Percentiles rank a stretch among this genome's conserved stretches.
Conservation (phyloP, 2,329 filamentous ascomycete species). For the Fusarium sp. region DNA sequence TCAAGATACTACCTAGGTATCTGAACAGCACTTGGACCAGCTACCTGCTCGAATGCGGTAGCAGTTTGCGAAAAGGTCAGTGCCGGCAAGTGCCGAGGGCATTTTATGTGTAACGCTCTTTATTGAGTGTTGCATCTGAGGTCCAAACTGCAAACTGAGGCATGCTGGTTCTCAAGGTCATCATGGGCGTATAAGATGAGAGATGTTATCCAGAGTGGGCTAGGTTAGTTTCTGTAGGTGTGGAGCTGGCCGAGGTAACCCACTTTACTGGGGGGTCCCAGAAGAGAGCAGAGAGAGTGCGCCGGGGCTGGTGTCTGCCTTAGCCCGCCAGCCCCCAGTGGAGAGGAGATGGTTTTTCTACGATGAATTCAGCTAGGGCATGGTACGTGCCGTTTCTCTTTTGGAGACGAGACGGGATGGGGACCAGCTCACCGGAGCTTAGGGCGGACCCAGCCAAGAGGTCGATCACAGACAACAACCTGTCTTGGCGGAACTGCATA, state of each 20-base stretch:
- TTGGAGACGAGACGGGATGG: slow-evolving; percentile 23
- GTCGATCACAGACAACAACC: slow-evolving; percentile 17
- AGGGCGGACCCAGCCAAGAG: slow-evolving; percentile 1
- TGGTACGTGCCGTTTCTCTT: slow-evolving; percentile 15
- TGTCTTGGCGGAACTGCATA: slow-evolving; percentile 18
- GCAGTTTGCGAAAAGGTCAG: slow-evolving; percentile 12
- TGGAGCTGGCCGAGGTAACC: slow-evolving; percentile 13
- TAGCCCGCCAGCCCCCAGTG: slow-evolving; percentile 34
- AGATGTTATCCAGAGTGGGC: slow-evolving; percentile 26
- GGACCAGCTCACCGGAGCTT: slow-evolving; percentile 25
- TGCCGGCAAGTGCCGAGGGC: slow-evolving; percentile 13
- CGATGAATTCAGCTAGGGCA: slow-evolving; percentile 23
- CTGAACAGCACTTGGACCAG: slow-evolving; percentile 16
- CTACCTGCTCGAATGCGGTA: slow-evolving; percentile 9
- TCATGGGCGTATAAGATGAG: slow-evolving; percentile 30
- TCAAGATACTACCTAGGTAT: background rate
- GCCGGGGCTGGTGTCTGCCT: slow-evolving; percentile 37
- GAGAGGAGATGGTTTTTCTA: slow-evolving; percentile 1
- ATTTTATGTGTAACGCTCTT: slow-evolving; percentile 19
- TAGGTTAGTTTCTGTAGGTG: slow-evolving; percentile 16
- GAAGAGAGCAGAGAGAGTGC: slow-evolving; percentile 16
- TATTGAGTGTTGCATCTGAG: slow-evolving; percentile 15
- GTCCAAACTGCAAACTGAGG: slow-evolving; percentile 26
- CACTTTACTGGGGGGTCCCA: slow-evolving; percentile 16
- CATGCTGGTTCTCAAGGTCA: slow-evolving; percentile 8